phyloP scores from a whole-genome alignment of 441 rosid species.

The Populus hybrid region DNA sequence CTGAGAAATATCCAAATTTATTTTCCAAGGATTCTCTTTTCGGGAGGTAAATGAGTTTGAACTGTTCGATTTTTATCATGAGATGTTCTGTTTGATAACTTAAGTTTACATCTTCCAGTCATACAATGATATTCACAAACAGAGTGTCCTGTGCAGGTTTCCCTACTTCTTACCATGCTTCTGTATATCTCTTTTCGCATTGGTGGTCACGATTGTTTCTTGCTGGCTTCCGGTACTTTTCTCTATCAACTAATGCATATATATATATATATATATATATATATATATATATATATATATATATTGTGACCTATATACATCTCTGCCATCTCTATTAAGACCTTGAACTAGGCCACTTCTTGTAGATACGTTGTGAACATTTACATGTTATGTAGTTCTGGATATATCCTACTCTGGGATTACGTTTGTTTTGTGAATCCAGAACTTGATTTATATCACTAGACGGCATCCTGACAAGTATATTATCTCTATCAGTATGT shows the following conservation, averaged over 20 bases:
- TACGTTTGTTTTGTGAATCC: background rate
- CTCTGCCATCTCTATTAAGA: background rate
- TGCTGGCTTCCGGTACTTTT: constrained; percentile 71
- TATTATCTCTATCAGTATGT: background rate
- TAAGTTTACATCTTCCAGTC: background rate
- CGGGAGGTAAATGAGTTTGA: constrained; percentile 53
- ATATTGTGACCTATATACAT: no score
- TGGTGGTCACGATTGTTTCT: constrained; percentile 46
- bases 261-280: no score
- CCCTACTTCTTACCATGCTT: constrained; percentile 84
- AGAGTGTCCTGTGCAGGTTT: constrained; percentile 51
- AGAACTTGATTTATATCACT: background rate
- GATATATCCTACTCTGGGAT: background rate
- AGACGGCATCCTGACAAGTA: background rate
- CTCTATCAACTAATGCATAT: background rate
- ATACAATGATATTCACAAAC: background rate
- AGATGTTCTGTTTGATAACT: background rate
- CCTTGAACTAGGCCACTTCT: background rate
- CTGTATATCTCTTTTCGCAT: constrained; percentile 56
- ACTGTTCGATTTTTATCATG: background rate
- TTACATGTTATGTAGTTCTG: background rate
- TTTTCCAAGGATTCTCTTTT: constrained; percentile 69
- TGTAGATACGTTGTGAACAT: background rate
- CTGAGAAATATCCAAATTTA: constrained; percentile 67
- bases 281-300: no score